These are phyloP conservation scores for Solanum sitiens DNA, from an alignment of 257 asterid genomes.

Conservation along the genomic window DNA sequence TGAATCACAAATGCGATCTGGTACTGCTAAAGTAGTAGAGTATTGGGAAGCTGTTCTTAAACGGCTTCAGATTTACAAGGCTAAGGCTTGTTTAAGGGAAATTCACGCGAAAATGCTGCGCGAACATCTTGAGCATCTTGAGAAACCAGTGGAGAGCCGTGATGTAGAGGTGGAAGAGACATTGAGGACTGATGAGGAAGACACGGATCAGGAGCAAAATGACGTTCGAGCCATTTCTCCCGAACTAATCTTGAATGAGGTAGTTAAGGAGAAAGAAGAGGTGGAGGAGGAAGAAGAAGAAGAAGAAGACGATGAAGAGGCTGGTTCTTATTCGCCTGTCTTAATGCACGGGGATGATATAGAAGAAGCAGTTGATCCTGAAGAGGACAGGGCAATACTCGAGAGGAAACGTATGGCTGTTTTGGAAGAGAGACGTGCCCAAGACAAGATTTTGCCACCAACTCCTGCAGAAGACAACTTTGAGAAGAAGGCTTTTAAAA, in stretches of 20 bases:
- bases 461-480: slow-evolving; percentile 56
- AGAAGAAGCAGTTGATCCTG: slow-evolving; percentile 92
- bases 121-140: slow-evolving; percentile 57
- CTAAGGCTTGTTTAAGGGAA: slow-evolving; percentile 89
- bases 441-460: slow-evolving; percentile 60
- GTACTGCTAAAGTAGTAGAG: slow-evolving; percentile 86
- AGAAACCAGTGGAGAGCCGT: slow-evolving; percentile 35
- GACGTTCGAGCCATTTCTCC: slow-evolving; percentile 35
- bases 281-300: not conserved
- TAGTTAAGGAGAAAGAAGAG: slow-evolving; percentile 41
- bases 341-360: slow-evolving; percentile 64
- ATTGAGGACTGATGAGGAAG: slow-evolving; percentile 26
- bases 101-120: slow-evolving; percentile 80
- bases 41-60: slow-evolving; percentile 93
- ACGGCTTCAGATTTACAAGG: slow-evolving; percentile 83
- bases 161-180: slow-evolving; percentile 20
- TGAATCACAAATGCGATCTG: slow-evolving; percentile 86
- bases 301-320: slow-evolving; percentile 1
- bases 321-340: slow-evolving; percentile 78
- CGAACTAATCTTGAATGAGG: slow-evolving; percentile 33
- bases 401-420: slow-evolving; percentile 79
- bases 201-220: slow-evolving; percentile 11
- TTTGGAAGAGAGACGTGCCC: slow-evolving; percentile 67
- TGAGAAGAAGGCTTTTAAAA: slow-evolving; percentile 62
- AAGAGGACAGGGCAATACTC: slow-evolving; percentile 74